Evolutionary conservation across 768 basidiomycete genomes (phyloP).

Genomic region (Mycena galericulata): DNA sequence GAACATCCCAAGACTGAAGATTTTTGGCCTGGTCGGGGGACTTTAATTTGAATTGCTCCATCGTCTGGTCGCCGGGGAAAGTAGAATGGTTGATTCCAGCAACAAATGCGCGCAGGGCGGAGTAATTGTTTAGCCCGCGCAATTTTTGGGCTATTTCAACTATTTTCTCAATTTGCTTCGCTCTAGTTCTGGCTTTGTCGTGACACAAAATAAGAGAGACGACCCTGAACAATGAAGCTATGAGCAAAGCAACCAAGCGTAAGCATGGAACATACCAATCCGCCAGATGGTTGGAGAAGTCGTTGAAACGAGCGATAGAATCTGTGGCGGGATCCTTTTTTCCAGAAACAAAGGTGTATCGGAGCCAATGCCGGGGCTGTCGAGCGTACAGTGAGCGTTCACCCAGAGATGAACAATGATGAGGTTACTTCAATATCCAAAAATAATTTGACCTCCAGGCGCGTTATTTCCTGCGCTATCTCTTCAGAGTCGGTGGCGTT

Average conservation of each 20-base stretch:
- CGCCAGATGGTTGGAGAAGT: constrained; percentile 84
- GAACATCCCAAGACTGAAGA: constrained; percentile 84
- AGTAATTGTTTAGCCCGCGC: constrained; percentile 91
- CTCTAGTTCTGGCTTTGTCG: constrained; percentile 79
- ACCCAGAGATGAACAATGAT: constrained; percentile 1
- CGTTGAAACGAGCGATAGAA: constrained; percentile 79
- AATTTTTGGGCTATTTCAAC: constrained; percentile 86
- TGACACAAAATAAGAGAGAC: constrained; percentile 92
- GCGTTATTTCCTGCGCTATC: constrained; percentile 90
- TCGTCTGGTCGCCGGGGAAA: constrained; percentile 80
- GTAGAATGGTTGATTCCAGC: constrained; percentile 91
- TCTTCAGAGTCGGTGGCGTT: constrained; percentile 67
- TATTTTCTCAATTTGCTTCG: constrained; percentile 89
- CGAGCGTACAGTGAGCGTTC: constrained; percentile 15
- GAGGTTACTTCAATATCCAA: constrained; percentile 75
- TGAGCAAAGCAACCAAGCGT: constrained; percentile 13
- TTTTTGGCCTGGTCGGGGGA: constrained; percentile 80
- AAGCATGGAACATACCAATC: constrained; percentile 69
- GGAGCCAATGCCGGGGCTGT: constrained; percentile 90
- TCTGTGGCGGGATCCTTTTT: constrained; percentile 74
- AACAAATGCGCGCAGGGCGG: constrained; percentile 92
- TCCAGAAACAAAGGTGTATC: constrained; percentile 78
- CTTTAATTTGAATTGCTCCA: constrained; percentile 77
- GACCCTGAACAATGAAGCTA: constrained; percentile 68
- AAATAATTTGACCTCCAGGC: constrained; percentile 76